A percentile compares a stretch with the other conserved stretches of the same genome.
phyloP scores from a whole-genome alignment of 2,329 filamentous ascomycete species.

The Beauveria rudraprayagi region DNA sequence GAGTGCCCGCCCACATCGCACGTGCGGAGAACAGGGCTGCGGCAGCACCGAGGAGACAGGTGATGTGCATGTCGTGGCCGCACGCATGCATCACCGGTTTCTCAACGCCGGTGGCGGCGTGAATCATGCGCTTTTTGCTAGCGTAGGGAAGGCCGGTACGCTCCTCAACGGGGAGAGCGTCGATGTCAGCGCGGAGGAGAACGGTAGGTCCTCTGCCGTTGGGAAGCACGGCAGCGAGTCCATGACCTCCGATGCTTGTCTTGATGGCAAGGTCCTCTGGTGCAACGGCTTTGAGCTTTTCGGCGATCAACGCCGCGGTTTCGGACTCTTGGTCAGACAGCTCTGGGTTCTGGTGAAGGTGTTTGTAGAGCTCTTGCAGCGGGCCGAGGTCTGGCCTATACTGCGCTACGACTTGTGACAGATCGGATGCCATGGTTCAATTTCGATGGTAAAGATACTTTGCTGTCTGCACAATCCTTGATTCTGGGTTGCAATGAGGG shows the following conservation, averaged over 20 bases:
- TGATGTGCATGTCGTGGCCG: conserved; percentile 60
- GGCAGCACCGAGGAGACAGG: conserved; percentile 47
- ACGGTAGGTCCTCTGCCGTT: conserved; percentile 50
- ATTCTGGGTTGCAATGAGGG: too few species aligned
- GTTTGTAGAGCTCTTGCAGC: conserved; percentile 39
- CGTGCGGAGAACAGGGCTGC: conserved; percentile 36
- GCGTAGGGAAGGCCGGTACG: conserved; percentile 47
- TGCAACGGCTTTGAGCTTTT: conserved; percentile 25
- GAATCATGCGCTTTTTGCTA: conserved; percentile 31
- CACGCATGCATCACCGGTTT: conserved; percentile 61
- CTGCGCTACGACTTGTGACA: conserved; percentile 1
- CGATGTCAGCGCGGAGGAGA: conserved; percentile 54
- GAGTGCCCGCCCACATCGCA: conserved; percentile 51
- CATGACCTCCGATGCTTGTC: conserved; percentile 46
- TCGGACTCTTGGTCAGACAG: conserved; percentile 48
- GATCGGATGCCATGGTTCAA: neutral
- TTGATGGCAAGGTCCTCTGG: conserved; percentile 30
- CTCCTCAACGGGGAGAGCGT: conserved; percentile 52
- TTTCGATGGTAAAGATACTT: neutral
- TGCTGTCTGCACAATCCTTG: neutral
- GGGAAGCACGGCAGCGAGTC: conserved; percentile 45
- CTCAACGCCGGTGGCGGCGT: conserved; percentile 35
- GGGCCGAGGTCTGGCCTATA: conserved; percentile 4
- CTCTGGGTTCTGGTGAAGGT: conserved; percentile 51
- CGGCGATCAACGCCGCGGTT: conserved; percentile 40